These are phyloP conservation scores for Irpex sp. DNA, from an alignment of 1,284 basidiomycete species.

Conservation along the genomic window DNA sequence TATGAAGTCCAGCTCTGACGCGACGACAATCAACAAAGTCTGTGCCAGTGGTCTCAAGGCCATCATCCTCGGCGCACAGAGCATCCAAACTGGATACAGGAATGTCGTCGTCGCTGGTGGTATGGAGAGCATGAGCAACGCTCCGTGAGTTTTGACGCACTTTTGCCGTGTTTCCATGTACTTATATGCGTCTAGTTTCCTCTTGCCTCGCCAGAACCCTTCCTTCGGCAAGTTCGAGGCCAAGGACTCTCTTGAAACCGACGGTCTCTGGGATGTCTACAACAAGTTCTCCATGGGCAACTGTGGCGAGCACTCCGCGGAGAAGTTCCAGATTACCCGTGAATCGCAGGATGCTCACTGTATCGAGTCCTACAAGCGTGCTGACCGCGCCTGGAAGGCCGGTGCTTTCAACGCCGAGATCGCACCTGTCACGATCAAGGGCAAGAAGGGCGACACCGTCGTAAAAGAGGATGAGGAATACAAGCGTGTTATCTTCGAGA, in stretches of 20 bases:
- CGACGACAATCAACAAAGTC: conserved; percentile 99
- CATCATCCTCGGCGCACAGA: conserved; percentile 90
- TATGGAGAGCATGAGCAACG: conserved; percentile 98
- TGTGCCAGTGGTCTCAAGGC: conserved; percentile 97
- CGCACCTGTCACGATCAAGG: conserved; percentile 90
- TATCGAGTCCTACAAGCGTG: conserved; percentile 92
- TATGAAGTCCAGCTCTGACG: conserved; percentile 83
- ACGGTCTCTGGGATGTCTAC: conserved; percentile 96
- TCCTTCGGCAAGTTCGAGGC: conserved; percentile 88
- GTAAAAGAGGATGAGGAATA: conserved; percentile 97
- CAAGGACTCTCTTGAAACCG: conserved; percentile 85
- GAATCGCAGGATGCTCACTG: conserved; percentile 89
- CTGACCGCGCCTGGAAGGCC: conserved; percentile 86
- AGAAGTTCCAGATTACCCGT: conserved; percentile 80
- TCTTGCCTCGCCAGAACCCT: conserved; percentile 85
- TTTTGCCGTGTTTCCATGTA: background rate
- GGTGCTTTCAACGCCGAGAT: conserved; percentile 89
- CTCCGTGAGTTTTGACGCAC: conserved; percentile 62
- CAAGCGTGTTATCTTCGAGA: conserved; percentile 92
- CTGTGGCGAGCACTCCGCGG: conserved; percentile 89
- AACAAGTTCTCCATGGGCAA: conserved; percentile 96
- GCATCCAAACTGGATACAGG: conserved; percentile 84
- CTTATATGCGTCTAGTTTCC: conserved; percentile 59
- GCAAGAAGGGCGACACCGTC: conserved; percentile 89
- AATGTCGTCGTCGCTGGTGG: conserved; percentile 91